Conservation (phyloP, 75 land plant species). For the Selaginella tamariscina region DNA sequence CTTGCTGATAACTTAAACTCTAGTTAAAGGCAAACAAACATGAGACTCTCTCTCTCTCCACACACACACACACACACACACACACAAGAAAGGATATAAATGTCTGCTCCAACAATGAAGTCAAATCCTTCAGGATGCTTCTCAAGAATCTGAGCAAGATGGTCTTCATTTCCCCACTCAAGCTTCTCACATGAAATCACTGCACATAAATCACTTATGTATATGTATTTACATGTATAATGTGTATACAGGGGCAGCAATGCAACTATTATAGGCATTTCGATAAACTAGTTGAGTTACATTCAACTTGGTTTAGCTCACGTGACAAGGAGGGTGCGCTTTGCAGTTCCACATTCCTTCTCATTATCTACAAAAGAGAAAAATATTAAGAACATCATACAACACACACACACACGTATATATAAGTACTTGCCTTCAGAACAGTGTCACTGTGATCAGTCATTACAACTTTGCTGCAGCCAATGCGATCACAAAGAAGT, state of each 20-base stretch:
- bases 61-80: no score
- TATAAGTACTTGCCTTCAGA: conserved; percentile 49
- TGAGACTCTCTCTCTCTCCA: no score
- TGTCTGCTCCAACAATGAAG: conserved; percentile 86
- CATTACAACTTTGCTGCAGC: conserved; percentile 57
- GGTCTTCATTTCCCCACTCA: conserved; percentile 66
- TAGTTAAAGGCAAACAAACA: no score
- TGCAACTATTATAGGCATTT: conserved; percentile 5
- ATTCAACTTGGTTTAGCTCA: conserved; percentile 4
- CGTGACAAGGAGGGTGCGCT: conserved; percentile 21
- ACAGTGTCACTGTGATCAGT: conserved; percentile 91
- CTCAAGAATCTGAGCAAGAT: conserved; percentile 37
- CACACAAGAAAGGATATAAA: no score
- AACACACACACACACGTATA: not conserved
- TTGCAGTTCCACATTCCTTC: conserved; percentile 60
- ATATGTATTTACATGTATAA: not conserved
- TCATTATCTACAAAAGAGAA: conserved; percentile 47
- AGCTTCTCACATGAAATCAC: conserved; percentile 58
- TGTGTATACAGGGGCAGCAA: conserved; percentile 20
- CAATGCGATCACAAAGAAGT: conserved; percentile 64
- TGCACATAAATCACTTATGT: conserved; percentile 15
- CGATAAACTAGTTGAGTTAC: not conserved
- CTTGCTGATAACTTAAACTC: no score
- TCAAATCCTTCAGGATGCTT: conserved; percentile 63
- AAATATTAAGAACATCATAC: not conserved